Percentiles rank a stretch among this genome's conserved stretches.
Evolutionary conservation across 345 rosid genomes (phyloP).

Genomic region (Salix brachista): DNA sequence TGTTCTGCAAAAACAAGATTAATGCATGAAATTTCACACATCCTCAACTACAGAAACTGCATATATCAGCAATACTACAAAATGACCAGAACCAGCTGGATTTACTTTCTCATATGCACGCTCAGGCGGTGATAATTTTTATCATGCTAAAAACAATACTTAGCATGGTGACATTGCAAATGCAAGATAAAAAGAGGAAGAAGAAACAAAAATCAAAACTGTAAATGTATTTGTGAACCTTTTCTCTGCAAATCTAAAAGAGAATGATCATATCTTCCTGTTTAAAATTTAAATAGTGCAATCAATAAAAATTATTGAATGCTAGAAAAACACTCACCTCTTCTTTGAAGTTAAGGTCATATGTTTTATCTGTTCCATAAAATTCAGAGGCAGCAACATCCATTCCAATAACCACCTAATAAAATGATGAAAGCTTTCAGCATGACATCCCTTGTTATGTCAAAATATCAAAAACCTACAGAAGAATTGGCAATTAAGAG

Average conservation of each 20-base stretch:
- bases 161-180: not conserved
- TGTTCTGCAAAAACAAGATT: slow-evolving; percentile 37
- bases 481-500: not conserved
- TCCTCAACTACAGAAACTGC: not conserved
- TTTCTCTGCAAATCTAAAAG: too few species aligned
- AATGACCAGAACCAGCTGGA: not conserved
- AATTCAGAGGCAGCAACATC: slow-evolving; percentile 99
- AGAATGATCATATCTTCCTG: too few species aligned
- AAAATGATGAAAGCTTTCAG: slow-evolving; percentile 8
- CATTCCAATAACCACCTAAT: slow-evolving; percentile 96
- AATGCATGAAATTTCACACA: not conserved
- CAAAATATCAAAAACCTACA: not conserved
- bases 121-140: not conserved
- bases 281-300: not conserved
- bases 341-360: slow-evolving; percentile 74
- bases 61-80: not conserved
- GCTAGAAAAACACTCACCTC: slow-evolving; percentile 26
- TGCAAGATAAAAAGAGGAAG: not conserved
- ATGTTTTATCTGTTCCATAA: slow-evolving; percentile 65
- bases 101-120: not conserved
- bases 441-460: not conserved
- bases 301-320: not conserved
- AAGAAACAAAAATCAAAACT: not conserved
- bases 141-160: not conserved
- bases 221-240: too few species aligned